Evolutionary conservation across 805 yeast species (phyloP).

Genomic region (Starmerella gropengiesseri): DNA sequence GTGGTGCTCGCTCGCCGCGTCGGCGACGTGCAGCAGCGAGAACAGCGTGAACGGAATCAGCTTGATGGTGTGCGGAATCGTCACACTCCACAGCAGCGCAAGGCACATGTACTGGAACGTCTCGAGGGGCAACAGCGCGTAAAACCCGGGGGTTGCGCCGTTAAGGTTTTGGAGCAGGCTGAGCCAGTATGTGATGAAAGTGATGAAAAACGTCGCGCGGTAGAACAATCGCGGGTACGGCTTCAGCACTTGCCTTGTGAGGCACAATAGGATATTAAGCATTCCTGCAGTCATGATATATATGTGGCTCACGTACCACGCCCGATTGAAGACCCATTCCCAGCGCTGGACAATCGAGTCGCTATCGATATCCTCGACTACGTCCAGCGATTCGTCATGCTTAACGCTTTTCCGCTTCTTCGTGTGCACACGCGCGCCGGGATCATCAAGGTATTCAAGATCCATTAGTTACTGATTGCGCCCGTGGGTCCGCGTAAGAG

Average conservation of each 20-base stretch:
- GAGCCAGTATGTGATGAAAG: constrained; percentile 22
- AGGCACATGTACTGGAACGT: constrained; percentile 60
- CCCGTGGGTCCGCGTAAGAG: no score
- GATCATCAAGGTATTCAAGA: constrained; percentile 8
- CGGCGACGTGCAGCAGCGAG: constrained; percentile 66
- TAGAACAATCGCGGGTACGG: constrained; percentile 24
- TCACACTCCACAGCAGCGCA: constrained; percentile 44
- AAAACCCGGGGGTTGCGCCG: constrained; percentile 48
- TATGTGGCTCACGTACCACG: constrained; percentile 20
- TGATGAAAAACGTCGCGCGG: constrained; percentile 23
- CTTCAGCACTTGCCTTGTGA: constrained; percentile 23
- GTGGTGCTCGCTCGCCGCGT: constrained; percentile 25
- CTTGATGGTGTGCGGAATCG: constrained; percentile 52
- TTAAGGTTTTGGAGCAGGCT: constrained; percentile 39
- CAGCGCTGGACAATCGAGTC: constrained; percentile 9
- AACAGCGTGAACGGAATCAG: constrained; percentile 60
- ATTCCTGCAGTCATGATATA: constrained; percentile 6
- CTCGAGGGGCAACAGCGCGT: constrained; percentile 55
- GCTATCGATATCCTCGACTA: not conserved
- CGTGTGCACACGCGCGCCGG: constrained; percentile 5
- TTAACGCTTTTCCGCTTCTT: not conserved
- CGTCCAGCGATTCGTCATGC: not conserved
- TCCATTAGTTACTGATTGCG: not conserved
- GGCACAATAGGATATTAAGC: constrained; percentile 18
- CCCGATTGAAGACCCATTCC: constrained; percentile 6